Percentiles rank a stretch among this genome's conserved stretches.
Evolutionary conservation across 495 filamentous ascomycete species (phyloP).

Genomic region (Tuber indicum): DNA sequence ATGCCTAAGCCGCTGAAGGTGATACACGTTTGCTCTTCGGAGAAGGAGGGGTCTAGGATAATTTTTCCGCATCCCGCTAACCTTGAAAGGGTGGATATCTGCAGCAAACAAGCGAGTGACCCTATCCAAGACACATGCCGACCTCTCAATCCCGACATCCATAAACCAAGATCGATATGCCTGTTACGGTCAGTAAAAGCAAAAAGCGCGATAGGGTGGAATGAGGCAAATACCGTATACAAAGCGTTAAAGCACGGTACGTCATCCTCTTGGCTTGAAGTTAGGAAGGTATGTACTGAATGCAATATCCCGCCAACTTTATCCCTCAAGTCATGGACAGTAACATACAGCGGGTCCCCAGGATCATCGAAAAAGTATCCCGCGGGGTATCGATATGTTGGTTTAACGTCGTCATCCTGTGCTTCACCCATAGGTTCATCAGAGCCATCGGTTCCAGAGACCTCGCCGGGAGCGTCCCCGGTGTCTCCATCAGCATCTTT

Average conservation of each 20-base stretch:
- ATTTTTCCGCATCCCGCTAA: conserved; percentile 82
- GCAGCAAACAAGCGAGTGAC: conserved; percentile 72
- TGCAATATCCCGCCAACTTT: conserved; percentile 73
- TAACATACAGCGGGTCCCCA: conserved; percentile 56
- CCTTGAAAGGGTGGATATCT: conserved; percentile 86
- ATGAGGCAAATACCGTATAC: conserved; percentile 53
- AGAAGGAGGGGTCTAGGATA: conserved; percentile 87
- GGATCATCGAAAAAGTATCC: conserved; percentile 69
- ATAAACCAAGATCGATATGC: conserved; percentile 95
- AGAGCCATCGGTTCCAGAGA: conserved; percentile 39
- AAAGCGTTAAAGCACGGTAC: conserved; percentile 88
- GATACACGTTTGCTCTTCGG: conserved; percentile 86
- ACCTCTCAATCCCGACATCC: conserved; percentile 92
- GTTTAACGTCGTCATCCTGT: conserved; percentile 74
- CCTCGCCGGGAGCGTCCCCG: conserved; percentile 51
- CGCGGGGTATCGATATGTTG: conserved; percentile 74
- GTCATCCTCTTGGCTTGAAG: conserved; percentile 82
- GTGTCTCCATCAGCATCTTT: conserved; percentile 51
- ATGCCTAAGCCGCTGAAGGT: conserved; percentile 84
- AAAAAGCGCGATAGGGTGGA: not conserved
- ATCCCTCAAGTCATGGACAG: conserved; percentile 73
- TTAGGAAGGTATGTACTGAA: conserved; percentile 74
- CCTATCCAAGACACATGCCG: conserved; percentile 85
- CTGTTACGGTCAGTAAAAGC: conserved; percentile 23
- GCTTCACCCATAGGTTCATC: conserved; percentile 55